A percentile compares a stretch with the other conserved stretches of the same genome.
Conservation (phyloP, 345 rosid genomes). For the Eucalyptus grandis region DNA sequence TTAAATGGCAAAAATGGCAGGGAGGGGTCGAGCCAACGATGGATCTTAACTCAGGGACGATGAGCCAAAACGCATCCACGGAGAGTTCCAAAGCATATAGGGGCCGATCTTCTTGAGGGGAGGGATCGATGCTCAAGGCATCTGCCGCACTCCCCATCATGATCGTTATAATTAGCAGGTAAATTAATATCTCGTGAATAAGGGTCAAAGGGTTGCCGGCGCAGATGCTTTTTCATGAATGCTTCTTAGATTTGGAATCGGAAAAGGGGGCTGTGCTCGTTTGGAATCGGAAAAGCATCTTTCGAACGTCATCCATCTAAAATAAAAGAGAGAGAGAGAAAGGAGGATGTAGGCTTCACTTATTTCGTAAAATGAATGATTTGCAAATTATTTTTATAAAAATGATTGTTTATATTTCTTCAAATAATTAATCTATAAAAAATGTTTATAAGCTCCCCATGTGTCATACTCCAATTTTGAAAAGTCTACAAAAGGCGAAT, state of each 20-base stretch:
- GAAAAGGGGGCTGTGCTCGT: neutral
- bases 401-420: neutral
- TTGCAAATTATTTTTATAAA: neutral
- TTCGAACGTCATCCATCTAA: neutral
- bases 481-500: neutral
- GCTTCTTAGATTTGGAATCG: neutral
- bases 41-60: neutral
- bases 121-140: neutral
- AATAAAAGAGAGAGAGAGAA: neutral
- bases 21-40: neutral
- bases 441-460: neutral
- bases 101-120: neutral
- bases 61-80: neutral
- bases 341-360: neutral
- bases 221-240: neutral
- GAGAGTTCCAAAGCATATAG: neutral
- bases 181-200: neutral
- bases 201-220: neutral
- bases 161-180: neutral
- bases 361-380: neutral
- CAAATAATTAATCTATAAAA: neutral
- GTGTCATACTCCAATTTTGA: neutral
- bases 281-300: neutral
- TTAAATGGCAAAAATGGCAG: neutral
- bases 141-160: neutral